Evolutionary conservation across 495 filamentous ascomycete species (phyloP).

Genomic region (Penicillium robsamsonii): DNA sequence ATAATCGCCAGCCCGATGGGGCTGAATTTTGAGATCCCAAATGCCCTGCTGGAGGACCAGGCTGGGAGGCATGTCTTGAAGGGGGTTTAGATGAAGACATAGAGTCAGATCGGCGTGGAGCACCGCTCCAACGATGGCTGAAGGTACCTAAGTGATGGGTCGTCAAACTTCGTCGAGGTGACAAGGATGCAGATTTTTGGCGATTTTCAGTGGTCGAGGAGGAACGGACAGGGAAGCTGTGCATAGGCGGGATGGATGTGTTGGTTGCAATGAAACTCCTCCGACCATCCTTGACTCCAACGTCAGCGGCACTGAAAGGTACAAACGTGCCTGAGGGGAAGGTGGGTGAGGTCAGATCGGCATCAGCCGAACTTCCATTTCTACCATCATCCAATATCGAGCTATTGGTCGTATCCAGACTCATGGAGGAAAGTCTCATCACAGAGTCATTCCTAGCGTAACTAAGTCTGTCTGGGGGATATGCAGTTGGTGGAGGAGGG

Average conservation of each 20-base stretch:
- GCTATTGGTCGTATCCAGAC: slow-evolving; percentile 49
- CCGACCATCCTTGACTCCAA: slow-evolving; percentile 39
- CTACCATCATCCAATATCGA: slow-evolving; percentile 47
- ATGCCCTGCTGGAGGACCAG: slow-evolving; percentile 14
- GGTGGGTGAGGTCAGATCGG: slow-evolving; percentile 33
- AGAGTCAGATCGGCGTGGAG: slow-evolving; percentile 41
- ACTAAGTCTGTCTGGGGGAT: slow-evolving; percentile 35
- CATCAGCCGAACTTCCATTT: slow-evolving; percentile 28
- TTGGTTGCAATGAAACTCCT: slow-evolving; percentile 27
- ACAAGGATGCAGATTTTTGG: slow-evolving; percentile 23
- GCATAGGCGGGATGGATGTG: slow-evolving; percentile 27
- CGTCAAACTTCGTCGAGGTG: slow-evolving; percentile 43
- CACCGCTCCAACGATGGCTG: slow-evolving; percentile 25
- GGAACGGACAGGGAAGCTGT: slow-evolving; percentile 33
- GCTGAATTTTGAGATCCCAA: slow-evolving; percentile 9
- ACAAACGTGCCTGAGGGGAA: slow-evolving; percentile 40
- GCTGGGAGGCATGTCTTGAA: slow-evolving; percentile 23
- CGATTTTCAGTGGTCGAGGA: slow-evolving; percentile 27
- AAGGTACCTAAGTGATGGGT: slow-evolving; percentile 27
- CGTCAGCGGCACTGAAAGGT: slow-evolving; percentile 46
- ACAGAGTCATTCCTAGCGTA: slow-evolving; percentile 41
- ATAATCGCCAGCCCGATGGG: slow-evolving; percentile 14
- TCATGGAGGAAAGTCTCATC: slow-evolving; percentile 43
- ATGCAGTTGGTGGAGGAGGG: slow-evolving; percentile 44
- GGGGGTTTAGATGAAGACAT: slow-evolving; percentile 28